Base-by-base conservation (phyloP, 495 filamentous ascomycete species). In the Acidiella bohemica region DNA sequence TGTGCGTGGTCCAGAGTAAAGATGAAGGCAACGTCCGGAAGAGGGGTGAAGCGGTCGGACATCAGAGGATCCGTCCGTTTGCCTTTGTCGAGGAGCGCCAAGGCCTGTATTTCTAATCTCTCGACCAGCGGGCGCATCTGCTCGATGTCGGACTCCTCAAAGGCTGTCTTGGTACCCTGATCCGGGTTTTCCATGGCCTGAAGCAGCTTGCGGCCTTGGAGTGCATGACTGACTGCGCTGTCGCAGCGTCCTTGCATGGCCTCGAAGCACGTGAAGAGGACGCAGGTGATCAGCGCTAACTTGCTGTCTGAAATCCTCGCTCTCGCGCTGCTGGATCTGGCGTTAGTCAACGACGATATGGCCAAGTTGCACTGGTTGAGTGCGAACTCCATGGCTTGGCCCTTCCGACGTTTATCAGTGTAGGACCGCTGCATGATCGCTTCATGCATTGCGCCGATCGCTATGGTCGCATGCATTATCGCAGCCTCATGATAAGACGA, bases 251-350 rank as follows among this genome's bases (percentile, higher is more conserved):
- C 47, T 28, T 50, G 47, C 42, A 50, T 45, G 23, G 46, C 50
- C 31, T 53, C 50, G 21, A 53, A 53, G 30, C 50, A 53, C n/a
- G 46, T 49, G 28, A 53, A 53, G 20, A 53, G 46, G 10, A 49
- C 50, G 13, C 46, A 53, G 12, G 50, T 49, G 14, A 41, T 53
- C 7, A 53, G 32, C 12, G 50, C 50, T 11, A 53, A n/a, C n/a
- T n/a, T n/a, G n/a, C n/a, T n/a, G n/a, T n/a, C n/a, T n/a, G n/a
- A n/a, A n/a, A n/a, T n/a, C n/a, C n/a, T n/a, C n/a, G n/a, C n/a
- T n/a, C n/a, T n/a, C n/a, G n/a, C n/a, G n/a, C n/a, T n/a, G 9
- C 13, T 13, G 12, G 20, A 11, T 12, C 25, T 23, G 14, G 20
- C 13, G 6, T 20, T 20, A 12, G 47, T 50, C 22, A 50, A 20